Conservation (phyloP, 1,284 basidiomycete genomes). For the Psilocybe mexicana region DNA sequence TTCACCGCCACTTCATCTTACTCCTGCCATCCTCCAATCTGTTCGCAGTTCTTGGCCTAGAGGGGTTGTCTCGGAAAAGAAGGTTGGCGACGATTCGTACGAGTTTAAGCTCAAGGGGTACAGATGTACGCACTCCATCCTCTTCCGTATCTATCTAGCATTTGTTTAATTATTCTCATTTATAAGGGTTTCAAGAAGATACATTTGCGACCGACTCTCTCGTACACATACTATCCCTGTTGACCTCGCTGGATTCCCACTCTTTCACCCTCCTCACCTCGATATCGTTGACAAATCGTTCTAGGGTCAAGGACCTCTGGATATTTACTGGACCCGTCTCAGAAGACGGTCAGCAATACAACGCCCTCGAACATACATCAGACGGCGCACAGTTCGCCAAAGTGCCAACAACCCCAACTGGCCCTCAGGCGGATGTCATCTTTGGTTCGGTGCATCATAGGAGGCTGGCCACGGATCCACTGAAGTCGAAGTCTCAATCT, state of each 20-base stretch:
- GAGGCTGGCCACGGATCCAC: constrained; percentile 36
- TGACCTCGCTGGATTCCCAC: constrained; percentile 66
- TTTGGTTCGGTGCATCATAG: constrained; percentile 30
- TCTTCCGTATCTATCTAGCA: not conserved
- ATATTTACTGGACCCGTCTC: constrained; percentile 63
- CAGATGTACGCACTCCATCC: constrained; percentile 52
- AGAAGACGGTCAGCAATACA: constrained; percentile 17
- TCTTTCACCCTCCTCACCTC: constrained; percentile 70
- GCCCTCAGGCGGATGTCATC: not conserved
- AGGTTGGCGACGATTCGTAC: constrained; percentile 65
- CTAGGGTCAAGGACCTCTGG: constrained; percentile 77
- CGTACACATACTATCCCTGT: constrained; percentile 67
- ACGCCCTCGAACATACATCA: not conserved
- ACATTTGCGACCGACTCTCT: constrained; percentile 77
- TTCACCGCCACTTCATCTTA: constrained; percentile 68
- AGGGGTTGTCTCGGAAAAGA: constrained; percentile 75
- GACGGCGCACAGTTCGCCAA: constrained; percentile 22
- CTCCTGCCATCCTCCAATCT: constrained; percentile 77
- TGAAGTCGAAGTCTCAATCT: constrained; percentile 16
- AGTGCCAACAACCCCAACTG: constrained; percentile 28
- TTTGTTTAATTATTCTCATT: not conserved
- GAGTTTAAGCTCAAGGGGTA: constrained; percentile 83
- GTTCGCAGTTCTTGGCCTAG: constrained; percentile 77
- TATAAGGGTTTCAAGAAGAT: constrained; percentile 74
- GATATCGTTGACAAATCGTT: constrained; percentile 64